Conservation (phyloP, 78 protist genomes). For the Blattamonas nauphoetae region DNA sequence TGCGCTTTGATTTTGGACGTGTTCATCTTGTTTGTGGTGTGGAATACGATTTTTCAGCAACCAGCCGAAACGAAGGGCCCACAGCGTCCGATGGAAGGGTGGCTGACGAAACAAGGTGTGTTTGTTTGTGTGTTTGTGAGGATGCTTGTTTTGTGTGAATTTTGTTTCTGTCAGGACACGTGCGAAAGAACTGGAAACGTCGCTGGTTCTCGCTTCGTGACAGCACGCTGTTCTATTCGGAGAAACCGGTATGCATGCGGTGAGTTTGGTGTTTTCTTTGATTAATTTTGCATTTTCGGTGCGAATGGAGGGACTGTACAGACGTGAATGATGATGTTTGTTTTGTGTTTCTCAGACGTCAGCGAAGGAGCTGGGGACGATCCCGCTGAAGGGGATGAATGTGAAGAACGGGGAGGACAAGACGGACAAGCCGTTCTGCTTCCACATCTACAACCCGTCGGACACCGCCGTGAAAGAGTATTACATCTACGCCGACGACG, state of each 20-base stretch:
- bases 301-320: too few species aligned
- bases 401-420: too few species aligned
- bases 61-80: neutral
- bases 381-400: too few species aligned
- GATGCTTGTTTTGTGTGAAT: neutral
- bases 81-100: conserved; percentile 15
- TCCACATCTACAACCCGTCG: too few species aligned
- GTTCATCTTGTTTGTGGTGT: neutral
- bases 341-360: too few species aligned
- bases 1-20: neutral
- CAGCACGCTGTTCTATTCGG: neutral
- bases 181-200: conserved; percentile 16
- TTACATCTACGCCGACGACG: too few species aligned
- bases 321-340: too few species aligned
- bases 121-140: neutral
- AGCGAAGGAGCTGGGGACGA: too few species aligned
- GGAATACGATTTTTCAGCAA: neutral
- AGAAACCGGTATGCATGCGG: neutral
- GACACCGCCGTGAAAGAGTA: too few species aligned
- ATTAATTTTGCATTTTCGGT: too few species aligned
- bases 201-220: conserved; percentile 20
- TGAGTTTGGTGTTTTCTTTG: too few species aligned
- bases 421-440: too few species aligned
- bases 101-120: conserved; percentile 25
- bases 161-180: conserved; percentile 3